phyloP scores from a whole-genome alignment of 164 flowering plant genomes.

The Echeveria elegans region DNA sequence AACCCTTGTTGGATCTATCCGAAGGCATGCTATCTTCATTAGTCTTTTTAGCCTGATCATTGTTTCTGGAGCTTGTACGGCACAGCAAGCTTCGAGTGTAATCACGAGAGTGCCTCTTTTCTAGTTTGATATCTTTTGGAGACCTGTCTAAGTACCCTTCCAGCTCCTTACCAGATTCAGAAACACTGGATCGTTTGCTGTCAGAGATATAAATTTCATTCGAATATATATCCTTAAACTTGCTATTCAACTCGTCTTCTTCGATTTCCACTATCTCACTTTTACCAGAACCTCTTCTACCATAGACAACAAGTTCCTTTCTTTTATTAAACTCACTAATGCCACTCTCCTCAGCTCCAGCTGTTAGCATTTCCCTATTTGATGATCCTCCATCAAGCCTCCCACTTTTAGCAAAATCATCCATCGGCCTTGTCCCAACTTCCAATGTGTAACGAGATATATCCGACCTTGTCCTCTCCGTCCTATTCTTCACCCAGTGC shows the following conservation, averaged over 20 bases:
- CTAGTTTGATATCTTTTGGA: conserved; percentile 13
- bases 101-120: conserved; percentile 11
- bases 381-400: conserved; percentile 8
- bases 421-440: conserved; percentile 22
- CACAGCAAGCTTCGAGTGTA: conserved; percentile 14
- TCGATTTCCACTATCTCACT: conserved; percentile 27
- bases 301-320: conserved; percentile 11
- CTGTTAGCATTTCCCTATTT: conserved; percentile 10
- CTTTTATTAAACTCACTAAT: conserved; percentile 11
- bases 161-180: conserved; percentile 7
- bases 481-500: conserved; percentile 17
- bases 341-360: conserved; percentile 14
- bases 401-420: conserved; percentile 15
- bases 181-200: conserved; percentile 12
- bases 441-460: conserved; percentile 16
- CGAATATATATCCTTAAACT: conserved; percentile 21
- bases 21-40: conserved; percentile 11
- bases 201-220: conserved; percentile 18
- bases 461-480: conserved; percentile 43
- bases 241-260: conserved; percentile 13
- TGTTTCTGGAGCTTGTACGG: conserved; percentile 10
- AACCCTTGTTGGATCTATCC: conserved; percentile 16
- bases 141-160: conserved; percentile 12
- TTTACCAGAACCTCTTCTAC: conserved; percentile 5
- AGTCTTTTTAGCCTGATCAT: conserved; percentile 14